Evolutionary conservation across 139 green algal genomes (phyloP), one percentile per base, ranked within the genome.

Genomic region (Coelastrella sp.): DNA sequence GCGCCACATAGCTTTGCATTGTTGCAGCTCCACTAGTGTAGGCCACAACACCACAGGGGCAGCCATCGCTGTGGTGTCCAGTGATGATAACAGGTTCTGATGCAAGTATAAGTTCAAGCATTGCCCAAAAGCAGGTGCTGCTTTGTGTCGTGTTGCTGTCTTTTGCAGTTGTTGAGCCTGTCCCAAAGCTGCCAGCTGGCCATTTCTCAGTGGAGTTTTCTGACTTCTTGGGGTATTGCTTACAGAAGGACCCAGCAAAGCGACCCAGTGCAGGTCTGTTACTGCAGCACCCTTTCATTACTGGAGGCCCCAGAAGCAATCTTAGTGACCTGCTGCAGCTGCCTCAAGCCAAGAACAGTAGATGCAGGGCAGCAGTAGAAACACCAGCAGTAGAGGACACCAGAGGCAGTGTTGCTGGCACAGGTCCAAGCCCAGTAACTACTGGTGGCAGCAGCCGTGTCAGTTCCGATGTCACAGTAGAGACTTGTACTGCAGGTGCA

Each of bases 161-260:
- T 23, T 48, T n/a, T 81, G 15, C 64, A 81, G 67, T 85, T 13
- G 78, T 79, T 62, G 79, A 91, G 88, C 84, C 83, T 11, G 41
- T 86, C 25, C 87, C 90, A 25, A 62, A 34, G 68, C 81, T 90
- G 35, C 59, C 80, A 1, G n/a, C 72, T 0, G 79, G 79, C 57
- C 72, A 89, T 59, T 94, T 97, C 81, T 95, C 91, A 0, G 84
- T 90, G 0, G 94, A 96, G 88, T 92, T 98, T 25, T 85, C 87
- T 30, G 93, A 98, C 86, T 98, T 98, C 85, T 85, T 98, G 43
- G 37, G 30, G 7, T 68, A 85, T 25, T 96, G 94, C 86, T 87
- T 97, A 84, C 76, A 78, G 0, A 94, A 93, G 74, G 91, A 96
- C 72, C 93, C 96, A 1, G 79, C 85, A 27, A 50, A 89, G 83